These are phyloP conservation scores for Pelargonium citronellum DNA, from an alignment of 441 rosid genomes.

Conservation along the genomic window DNA sequence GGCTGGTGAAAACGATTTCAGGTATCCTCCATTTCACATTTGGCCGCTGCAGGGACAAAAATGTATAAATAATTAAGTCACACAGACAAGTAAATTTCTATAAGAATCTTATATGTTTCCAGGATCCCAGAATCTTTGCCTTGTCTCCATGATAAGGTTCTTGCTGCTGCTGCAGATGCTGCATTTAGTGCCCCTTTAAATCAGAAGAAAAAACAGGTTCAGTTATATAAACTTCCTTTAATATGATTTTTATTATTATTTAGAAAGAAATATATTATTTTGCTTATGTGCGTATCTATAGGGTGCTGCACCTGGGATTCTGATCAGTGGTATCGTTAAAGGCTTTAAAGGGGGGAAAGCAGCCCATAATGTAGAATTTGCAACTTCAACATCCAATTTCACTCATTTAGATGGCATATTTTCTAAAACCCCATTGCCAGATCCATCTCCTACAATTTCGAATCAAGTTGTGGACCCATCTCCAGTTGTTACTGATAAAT, in stretches of 20 bases:
- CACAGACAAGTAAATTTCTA: slow-evolving; percentile 12
- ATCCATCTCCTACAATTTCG: slow-evolving; percentile 22
- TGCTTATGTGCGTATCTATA: slow-evolving; percentile 24
- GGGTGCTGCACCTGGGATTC: slow-evolving; percentile 43
- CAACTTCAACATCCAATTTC: slow-evolving; percentile 28
- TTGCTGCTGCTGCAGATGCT: slow-evolving; percentile 65
- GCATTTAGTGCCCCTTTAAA: slow-evolving; percentile 42
- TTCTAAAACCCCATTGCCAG: slow-evolving; percentile 32
- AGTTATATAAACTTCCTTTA: not conserved
- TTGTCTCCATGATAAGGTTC: slow-evolving; percentile 59
- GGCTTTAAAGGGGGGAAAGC: slow-evolving; percentile 43
- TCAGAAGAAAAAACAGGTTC: slow-evolving; percentile 57
- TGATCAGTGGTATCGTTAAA: slow-evolving; percentile 40
- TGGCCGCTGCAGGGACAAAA: slow-evolving; percentile 11
- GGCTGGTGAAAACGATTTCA: slow-evolving; percentile 36
- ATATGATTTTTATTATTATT: not conserved
- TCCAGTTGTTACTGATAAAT: slow-evolving; percentile 23
- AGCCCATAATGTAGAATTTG: slow-evolving; percentile 16
- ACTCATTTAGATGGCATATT: slow-evolving; percentile 40
- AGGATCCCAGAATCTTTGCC: slow-evolving; percentile 54
- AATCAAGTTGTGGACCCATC: slow-evolving; percentile 29
- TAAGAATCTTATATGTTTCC: slow-evolving; percentile 20
- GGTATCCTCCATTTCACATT: slow-evolving; percentile 32
- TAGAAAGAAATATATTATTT: slow-evolving; percentile 6
- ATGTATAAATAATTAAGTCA: slow-evolving; percentile 8